Evolutionary conservation across 345 rosid species (phyloP).

Genomic region (Litchi chinensis): DNA sequence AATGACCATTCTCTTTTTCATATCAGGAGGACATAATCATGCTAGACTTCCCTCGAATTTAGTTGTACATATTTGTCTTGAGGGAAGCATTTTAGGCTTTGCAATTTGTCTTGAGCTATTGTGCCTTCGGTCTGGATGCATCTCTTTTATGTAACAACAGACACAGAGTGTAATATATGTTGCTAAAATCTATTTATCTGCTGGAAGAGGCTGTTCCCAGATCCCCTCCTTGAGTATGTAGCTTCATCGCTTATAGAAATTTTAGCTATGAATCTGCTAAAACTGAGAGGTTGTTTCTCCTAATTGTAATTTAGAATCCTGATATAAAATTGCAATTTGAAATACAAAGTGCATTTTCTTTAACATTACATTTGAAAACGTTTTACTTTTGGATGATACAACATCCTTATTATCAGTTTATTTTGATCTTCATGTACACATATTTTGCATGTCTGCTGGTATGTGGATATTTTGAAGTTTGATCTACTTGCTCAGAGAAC

Average conservation of each 20-base stretch:
- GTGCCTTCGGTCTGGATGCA: conserved; percentile 9
- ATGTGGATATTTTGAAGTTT: conserved; percentile 1
- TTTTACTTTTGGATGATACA: conserved; percentile 16
- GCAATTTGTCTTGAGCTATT: conserved; percentile 1
- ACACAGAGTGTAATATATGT: conserved; percentile 22
- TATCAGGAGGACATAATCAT: conserved; percentile 21
- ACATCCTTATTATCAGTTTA: conserved; percentile 33
- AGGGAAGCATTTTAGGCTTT: conserved; percentile 26
- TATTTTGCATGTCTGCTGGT: neutral
- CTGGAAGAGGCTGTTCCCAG: conserved; percentile 8
- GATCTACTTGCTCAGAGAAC: conserved; percentile 26
- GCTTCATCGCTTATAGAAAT: conserved; percentile 18
- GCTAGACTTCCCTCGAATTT: conserved; percentile 26
- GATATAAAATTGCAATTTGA: neutral
- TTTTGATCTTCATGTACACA: neutral
- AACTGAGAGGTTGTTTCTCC: neutral
- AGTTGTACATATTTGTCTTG: conserved; percentile 43
- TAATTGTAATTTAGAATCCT: conserved; percentile 1
- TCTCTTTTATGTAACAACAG: conserved; percentile 18
- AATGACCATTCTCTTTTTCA: conserved; percentile 39
- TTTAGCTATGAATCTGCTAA: conserved; percentile 11
- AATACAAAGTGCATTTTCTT: conserved; percentile 16
- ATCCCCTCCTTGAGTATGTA: conserved; percentile 8
- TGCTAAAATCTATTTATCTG: conserved; percentile 21
- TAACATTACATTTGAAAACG: conserved; percentile 16